Base-by-base conservation (phyloP, 768 basidiomycete genomes). In the Suillus decipiens region DNA sequence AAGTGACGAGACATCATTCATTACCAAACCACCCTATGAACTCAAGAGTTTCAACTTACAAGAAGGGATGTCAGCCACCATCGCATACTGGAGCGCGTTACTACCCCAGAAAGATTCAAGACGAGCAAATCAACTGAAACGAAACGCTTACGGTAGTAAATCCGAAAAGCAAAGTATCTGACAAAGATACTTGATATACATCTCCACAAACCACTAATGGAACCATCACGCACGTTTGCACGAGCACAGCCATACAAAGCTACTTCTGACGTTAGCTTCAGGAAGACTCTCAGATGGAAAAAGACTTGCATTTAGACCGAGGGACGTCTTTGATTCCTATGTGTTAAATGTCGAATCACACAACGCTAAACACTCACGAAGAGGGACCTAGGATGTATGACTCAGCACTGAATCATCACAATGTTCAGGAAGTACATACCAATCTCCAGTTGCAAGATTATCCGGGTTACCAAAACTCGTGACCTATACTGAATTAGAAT, bases 221-320 rank as follows among this genome's bases (percentile, higher is more conserved):
- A 28, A 48, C 9, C 3, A n/a, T 36, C 39, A 69, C 77, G 33
- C 47, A 82, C 80, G 71, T 72, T 72, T 83, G 81, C 7, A 78
- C 78, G 37, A 79, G 66, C 50, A 82, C 79, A 22, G 79, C 80
- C 51, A 81, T 76, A 42, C 75, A 19, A 42, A 83, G 67, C 79
- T 82, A 61, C 34, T 24, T 28, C 19, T 12, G 60, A 31, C 19
- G 14, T 51, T 34, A 47, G 39, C 17, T 17, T 37, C 33, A 12
- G 64, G 36, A 53, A 37, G 19, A 31, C 45, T 37, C 9, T 5
- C 31, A 36, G 50, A 42, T 15, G 28, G n/a, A 47, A 22, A 31
- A 57, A 24, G 51, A 56, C 64, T 61, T 43, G 58, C 64, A 22
- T 65, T 65, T 24, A 65, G 43, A n/a, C 56, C 61, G 1, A 65